phyloP scores from a whole-genome alignment of 768 basidiomycete species.

The Trametes maxima region DNA sequence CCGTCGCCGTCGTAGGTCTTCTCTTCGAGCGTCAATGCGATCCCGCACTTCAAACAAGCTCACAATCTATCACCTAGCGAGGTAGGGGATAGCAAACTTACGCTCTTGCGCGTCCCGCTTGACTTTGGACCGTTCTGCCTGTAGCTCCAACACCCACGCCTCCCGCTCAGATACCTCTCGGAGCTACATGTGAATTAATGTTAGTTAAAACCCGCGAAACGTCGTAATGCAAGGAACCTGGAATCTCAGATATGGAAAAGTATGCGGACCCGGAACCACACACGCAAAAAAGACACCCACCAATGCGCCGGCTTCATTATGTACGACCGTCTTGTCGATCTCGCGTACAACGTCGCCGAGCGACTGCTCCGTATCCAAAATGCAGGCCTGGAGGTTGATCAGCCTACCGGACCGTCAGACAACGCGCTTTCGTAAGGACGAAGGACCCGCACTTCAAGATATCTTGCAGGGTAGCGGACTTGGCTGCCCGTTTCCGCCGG shows the following conservation, averaged over 20 bases:
- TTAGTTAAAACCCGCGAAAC: neutral
- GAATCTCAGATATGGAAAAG: neutral
- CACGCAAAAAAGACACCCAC: conserved; percentile 24
- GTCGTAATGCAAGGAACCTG: neutral
- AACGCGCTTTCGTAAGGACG: neutral
- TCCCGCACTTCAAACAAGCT: conserved; percentile 40
- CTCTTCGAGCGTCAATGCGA: conserved; percentile 46
- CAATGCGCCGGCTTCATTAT: conserved; percentile 24
- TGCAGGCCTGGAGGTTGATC: conserved; percentile 44
- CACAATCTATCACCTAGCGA: neutral
- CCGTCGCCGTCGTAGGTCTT: conserved; percentile 49
- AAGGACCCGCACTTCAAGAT: conserved; percentile 61
- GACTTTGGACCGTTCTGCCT: conserved; percentile 26
- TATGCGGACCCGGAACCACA: neutral
- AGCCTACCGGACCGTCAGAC: conserved; percentile 34
- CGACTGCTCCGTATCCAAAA: conserved; percentile 41
- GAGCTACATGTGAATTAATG: conserved; percentile 36
- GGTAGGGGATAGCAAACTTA: conserved; percentile 1
- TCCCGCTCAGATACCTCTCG: conserved; percentile 72
- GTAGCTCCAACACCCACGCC: conserved; percentile 52
- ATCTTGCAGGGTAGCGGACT: conserved; percentile 64
- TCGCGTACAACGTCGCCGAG: conserved; percentile 36
- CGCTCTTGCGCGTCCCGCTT: conserved; percentile 20
- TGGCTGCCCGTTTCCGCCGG: conserved; percentile 7
- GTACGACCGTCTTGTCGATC: conserved; percentile 36